Base-by-base conservation (phyloP, 1,284 basidiomycete genomes). In the Moesziomyces sp. region DNA sequence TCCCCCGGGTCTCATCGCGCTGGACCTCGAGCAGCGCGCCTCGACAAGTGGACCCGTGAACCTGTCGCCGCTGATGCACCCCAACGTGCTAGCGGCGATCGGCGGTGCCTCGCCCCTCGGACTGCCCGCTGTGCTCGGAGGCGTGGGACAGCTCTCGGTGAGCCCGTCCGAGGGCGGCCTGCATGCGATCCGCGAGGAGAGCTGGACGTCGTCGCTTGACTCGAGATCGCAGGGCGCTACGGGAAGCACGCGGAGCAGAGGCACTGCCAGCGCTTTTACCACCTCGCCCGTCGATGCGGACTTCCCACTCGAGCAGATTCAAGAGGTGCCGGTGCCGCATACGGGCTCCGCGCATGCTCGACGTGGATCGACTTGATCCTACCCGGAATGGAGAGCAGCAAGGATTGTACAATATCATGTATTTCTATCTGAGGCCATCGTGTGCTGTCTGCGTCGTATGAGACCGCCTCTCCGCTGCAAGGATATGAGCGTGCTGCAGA, bases 141-240 rank as follows among this genome's bases (percentile, higher is more conserved):
- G 61, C 6, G 50, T 57, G 33, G 52, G 14, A 23, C 52, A 72
- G 48, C 40, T 75, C 14, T 58, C 62, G 10, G 59, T 68, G 24
- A 68, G 64, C 46, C 70, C 74, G 3, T 65, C 64, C 21, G 69
- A 74, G 40, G 70, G 74, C 16, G 70, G 70, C 1, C 52, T 76
- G 19, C 73, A 74, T 6, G 70, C 76, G 30, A 78, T 78, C 40
- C 60, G 72, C 19, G 76, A 78, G 49, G 76, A 78, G 33, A 71
- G 66, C 50, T 75, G 73, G 74, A 64, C 58, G 28, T 71, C 62
- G 24, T 62, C 58, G 33, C 52, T 73, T 11, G 69, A 76, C 28
- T 71, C 68, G 4, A 50, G 65, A 14, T 53, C 50, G 21, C 65
- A 67, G 45, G 65, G 52, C 1, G 58, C 58, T 9, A 52, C 50